phyloP scores from a whole-genome alignment of 2,329 filamentous ascomycete genomes.

The Alternaria alternata region DNA sequence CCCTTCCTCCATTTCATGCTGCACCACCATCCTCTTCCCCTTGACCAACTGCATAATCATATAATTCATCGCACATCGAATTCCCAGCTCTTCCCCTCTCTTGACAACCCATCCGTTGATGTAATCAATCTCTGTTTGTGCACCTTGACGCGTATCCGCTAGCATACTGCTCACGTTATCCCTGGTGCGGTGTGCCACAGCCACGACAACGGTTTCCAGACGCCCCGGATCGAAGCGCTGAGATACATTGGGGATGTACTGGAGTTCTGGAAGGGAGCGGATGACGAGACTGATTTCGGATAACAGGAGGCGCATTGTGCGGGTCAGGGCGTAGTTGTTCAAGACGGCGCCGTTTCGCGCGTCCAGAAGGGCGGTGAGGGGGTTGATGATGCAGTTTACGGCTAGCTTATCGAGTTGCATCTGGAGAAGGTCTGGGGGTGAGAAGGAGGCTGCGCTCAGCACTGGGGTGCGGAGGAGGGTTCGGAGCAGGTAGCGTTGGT shows the following conservation, averaged over 20 bases:
- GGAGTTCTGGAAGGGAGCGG: conserved; percentile 75
- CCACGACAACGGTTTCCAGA: conserved; percentile 66
- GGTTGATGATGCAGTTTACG: conserved; percentile 78
- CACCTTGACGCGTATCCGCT: conserved; percentile 67
- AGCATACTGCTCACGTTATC: conserved; percentile 73
- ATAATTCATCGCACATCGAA: conserved; percentile 76
- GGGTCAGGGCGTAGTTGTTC: conserved; percentile 70
- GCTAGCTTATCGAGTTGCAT: conserved; percentile 82
- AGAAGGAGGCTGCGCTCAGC: conserved; percentile 67
- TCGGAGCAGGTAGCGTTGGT: conserved; percentile 68
- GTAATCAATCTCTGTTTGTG: conserved; percentile 78
- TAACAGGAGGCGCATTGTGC: conserved; percentile 74
- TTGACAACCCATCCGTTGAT: conserved; percentile 88
- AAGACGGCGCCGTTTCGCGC: conserved; percentile 76
- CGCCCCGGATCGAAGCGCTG: conserved; percentile 68
- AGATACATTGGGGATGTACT: conserved; percentile 65
- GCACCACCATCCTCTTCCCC: conserved; percentile 66
- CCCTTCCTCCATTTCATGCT: conserved; percentile 51
- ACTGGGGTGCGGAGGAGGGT: conserved; percentile 69
- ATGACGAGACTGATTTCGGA: conserved; percentile 78
- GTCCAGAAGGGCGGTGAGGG: conserved; percentile 81
- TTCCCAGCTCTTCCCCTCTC: conserved; percentile 74
- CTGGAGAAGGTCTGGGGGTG: conserved; percentile 69
- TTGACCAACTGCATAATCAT: conserved; percentile 77
- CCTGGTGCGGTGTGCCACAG: conserved; percentile 62